A percentile compares a stretch with the other conserved stretches of the same genome.
phyloP scores from a whole-genome alignment of 2,329 filamentous ascomycete genomes.

The Claviceps arundinis region DNA sequence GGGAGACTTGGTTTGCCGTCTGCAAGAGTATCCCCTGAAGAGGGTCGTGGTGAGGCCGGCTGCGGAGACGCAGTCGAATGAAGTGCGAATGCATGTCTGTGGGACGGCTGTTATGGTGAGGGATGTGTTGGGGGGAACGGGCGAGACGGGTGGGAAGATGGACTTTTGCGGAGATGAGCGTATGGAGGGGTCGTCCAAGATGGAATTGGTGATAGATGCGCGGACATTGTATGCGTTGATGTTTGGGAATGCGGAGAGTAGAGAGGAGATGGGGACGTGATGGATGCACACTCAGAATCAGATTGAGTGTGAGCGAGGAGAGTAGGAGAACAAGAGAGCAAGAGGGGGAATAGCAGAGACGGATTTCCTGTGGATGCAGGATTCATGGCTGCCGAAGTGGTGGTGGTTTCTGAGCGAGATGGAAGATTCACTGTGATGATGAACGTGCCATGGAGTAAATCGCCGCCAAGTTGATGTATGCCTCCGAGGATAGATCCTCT shows the following conservation, averaged over 20 bases:
- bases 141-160: background rate
- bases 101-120: slow-evolving; percentile 5
- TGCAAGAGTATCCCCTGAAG: slow-evolving; percentile 7
- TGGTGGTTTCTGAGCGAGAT: too few relatives aligned
- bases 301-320: background rate
- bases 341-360: background rate
- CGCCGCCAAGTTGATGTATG: too few relatives aligned
- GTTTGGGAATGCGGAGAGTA: slow-evolving; percentile 1
- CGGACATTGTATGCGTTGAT: slow-evolving; percentile 6
- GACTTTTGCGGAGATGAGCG: background rate
- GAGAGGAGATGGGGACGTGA: too few relatives aligned
- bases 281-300: too few relatives aligned
- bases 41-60: slow-evolving; percentile 6
- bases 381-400: too few relatives aligned
- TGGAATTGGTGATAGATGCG: slow-evolving; percentile 4
- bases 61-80: background rate
- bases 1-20: slow-evolving; percentile 6
- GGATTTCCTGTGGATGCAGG: too few relatives aligned
- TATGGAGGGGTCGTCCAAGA: background rate
- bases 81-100: slow-evolving; percentile 7
- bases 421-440: too few relatives aligned
- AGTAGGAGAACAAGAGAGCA: background rate
- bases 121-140: slow-evolving; percentile 3
- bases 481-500: too few relatives aligned
- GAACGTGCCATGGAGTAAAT: too few relatives aligned